Conservation (phyloP, 2,329 filamentous ascomycete genomes). For the Aspergillus sp. region DNA sequence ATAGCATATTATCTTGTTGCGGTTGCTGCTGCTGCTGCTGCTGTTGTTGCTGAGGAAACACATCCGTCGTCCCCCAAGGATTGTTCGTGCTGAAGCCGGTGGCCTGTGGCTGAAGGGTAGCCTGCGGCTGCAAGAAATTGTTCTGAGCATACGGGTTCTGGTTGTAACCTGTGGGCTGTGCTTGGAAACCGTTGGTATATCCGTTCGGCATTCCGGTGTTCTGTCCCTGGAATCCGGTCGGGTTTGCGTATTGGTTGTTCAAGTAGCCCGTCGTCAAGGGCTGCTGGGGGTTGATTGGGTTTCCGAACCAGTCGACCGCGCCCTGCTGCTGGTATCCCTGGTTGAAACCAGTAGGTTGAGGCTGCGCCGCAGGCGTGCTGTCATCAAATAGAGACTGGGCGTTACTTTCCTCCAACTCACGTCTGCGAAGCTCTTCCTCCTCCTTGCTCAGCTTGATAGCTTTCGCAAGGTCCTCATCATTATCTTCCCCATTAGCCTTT, state of each 20-base stretch:
- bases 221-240: constrained; percentile 67
- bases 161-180: constrained; percentile 70
- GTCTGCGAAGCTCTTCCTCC: constrained; percentile 78
- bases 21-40: constrained; percentile 37
- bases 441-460: constrained; percentile 95
- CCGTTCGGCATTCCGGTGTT: constrained; percentile 68
- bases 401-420: constrained; percentile 84
- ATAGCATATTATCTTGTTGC: constrained; percentile 62
- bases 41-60: constrained; percentile 51
- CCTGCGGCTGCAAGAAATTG: constrained; percentile 51
- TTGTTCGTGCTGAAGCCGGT: constrained; percentile 58
- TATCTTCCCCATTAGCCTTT: constrained; percentile 65
- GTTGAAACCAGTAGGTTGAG: constrained; percentile 86
- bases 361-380: constrained; percentile 58
- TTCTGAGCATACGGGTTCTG: constrained; percentile 47
- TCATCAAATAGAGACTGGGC: constrained; percentile 88
- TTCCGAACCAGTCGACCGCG: constrained; percentile 95
- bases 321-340: constrained; percentile 97
- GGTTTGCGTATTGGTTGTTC: constrained; percentile 71
- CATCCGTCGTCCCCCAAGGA: constrained; percentile 53
- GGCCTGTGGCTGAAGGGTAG: constrained; percentile 57
- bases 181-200: constrained; percentile 66
- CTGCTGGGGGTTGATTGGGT: constrained; percentile 78
- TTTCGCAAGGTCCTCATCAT: constrained; percentile 91
- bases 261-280: constrained; percentile 67